Base-by-base conservation (phyloP, 768 basidiomycete species). In the Inosperma sp. region DNA sequence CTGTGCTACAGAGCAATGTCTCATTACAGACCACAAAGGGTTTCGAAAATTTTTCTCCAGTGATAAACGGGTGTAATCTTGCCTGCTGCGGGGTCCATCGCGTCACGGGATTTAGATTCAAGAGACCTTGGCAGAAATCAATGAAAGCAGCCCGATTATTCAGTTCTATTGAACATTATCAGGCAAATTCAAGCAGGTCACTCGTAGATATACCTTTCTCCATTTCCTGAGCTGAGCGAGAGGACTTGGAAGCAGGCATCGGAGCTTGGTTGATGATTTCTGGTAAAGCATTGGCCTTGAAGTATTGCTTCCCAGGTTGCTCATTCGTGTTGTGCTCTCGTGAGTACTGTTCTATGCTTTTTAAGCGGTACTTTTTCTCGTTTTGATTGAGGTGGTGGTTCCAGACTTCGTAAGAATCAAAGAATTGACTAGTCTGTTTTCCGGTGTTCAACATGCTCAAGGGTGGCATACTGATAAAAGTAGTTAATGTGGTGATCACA, bases 61-160 rank as follows among this genome's bases (percentile, higher is more conserved):
- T 96, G 59, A 99, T 96, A 70, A 98, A 99, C 2, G 96, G 96
- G 67, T 99, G 96, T 62, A 88, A 72, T 43, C 87, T 78, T 31
- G 96, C 96, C 68, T 99, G 94, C 62, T 96, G 93, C 21, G 96
- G 95, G 9, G 94, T 86, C 96, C 96, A 99, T 49, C 96, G 80
- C 52, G 91, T 88, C 49, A 95, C 83, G 14, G 96, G 95, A 62
- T 98, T 93, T 71, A 99, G 72, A 65, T 96, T 86, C 54, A 99
- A 76, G 17, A 98, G 76, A 27, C 96, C 96, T 66, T 89, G 84
- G 51, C 93, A 95, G 69, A 99, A 98, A 70, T 99, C 94, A 68
- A 97, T 91, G 71, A 99, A 97, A 12, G 95, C 88, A 41, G 88
- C 80, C 37, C 96, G 81, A 62, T 93, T 92, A 59, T 93, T 88